Base-by-base conservation (phyloP, 805 yeast genomes). In the Ogataea paraovalis region DNA sequence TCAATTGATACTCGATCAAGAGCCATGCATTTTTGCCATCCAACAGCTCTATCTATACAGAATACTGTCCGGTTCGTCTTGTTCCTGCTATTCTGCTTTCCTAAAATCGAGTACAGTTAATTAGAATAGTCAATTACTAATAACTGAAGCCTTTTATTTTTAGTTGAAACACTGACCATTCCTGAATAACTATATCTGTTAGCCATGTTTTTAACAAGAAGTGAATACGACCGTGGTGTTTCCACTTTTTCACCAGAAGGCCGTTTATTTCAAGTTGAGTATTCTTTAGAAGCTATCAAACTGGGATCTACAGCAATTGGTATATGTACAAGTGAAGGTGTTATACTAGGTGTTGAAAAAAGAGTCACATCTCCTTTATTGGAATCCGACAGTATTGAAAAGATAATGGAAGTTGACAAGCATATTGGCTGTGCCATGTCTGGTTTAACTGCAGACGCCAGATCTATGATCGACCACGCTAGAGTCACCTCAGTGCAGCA, bases 391-490 rank as follows among this genome's bases (percentile, higher is more conserved):
- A 87, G 96, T 39, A 91, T 95, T 63, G 99, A 95, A 65, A 94
- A 94, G 69, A 91, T 94, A 56, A 87, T 94, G 56, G 99, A 94
- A 64, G 85, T 94, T 49, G 99, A 94, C 64, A 73, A 73, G 41
- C 99, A 94, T 65, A 82, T 94, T 48, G 99, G 99, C 42, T 90
- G 97, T 71, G 99, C 99, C 58, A 94, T 94, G 97, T 84, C 95
- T 54, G 99, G 99, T 3, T 76, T 95, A 55, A 94, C 98, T 2
- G 98, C 99, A 2, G 99, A 94, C 72, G 99, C 99, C 16, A 79
- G 98, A 62, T 87, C 96, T 28, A 90, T 94, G 96, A 90, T 94
- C 62, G 98, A 95, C 66, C 99, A 94, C 63, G 99, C 99, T 18
- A 78, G 99, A 60, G 96, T 89, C 20, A 80, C 85, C 9, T 80